Percentiles rank a stretch among this genome's conserved stretches.
These are phyloP conservation scores for Antrodiella citrinella DNA, from an alignment of 768 basidiomycete genomes.

Conservation along the genomic window DNA sequence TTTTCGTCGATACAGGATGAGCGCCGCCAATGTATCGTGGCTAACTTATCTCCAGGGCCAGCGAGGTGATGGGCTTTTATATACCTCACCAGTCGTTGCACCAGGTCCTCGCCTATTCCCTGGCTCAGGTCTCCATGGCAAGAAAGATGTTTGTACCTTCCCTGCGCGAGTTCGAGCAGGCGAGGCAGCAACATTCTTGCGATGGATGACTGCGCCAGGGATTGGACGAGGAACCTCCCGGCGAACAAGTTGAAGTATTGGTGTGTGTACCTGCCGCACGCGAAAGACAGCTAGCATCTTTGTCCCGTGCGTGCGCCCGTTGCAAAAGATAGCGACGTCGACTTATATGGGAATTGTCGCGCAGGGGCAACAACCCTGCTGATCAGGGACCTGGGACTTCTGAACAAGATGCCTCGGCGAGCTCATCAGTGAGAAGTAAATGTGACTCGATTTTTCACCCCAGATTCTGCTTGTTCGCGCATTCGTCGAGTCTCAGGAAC, in stretches of 20 bases:
- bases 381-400: not conserved
- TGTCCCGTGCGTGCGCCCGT: not conserved
- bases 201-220: slow-evolving; percentile 74
- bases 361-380: not conserved
- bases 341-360: not conserved
- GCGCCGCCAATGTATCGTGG: too few species aligned
- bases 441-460: not conserved
- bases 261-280: too few species aligned
- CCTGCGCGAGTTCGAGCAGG: slow-evolving; percentile 21
- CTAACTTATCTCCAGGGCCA: too few species aligned
- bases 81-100: slow-evolving; percentile 14
- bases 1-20: slow-evolving; percentile 7
- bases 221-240: slow-evolving; percentile 15
- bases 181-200: slow-evolving; percentile 42
- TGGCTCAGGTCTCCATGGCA: slow-evolving; percentile 22
- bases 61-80: too few species aligned
- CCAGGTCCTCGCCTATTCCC: slow-evolving; percentile 23
- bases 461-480: not conserved
- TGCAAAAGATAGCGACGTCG: not conserved
- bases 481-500: not conserved
- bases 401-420: not conserved
- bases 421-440: not conserved
- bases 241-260: too few species aligned
- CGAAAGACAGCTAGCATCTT: too few species aligned
- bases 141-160: slow-evolving; percentile 20